Base-by-base conservation (phyloP, 1,284 basidiomycete genomes). In the Irpex sp. region DNA sequence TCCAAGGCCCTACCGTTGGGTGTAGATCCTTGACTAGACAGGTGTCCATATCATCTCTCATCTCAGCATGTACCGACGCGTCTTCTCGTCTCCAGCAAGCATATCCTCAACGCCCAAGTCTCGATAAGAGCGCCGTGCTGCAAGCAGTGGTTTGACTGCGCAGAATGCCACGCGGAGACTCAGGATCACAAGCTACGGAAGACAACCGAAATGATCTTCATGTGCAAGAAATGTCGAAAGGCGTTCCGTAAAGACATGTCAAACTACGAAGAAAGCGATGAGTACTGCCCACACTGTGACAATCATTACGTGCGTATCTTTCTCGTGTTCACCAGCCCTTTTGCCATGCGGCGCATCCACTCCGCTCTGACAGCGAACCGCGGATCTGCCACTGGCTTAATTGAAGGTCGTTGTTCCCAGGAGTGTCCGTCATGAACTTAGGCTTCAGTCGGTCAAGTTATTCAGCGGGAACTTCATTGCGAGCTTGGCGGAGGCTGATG, bases 211-310 rank as follows among this genome's bases (percentile, higher is more conserved):
- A 95, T 99, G 94, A 81, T 81, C 0, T 97, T 99, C 74, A 79
- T 93, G 70, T 99, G 97, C 82, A 99, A 99, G 77, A 97, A 98
- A 78, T 99, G 97, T 82, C 93, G 92, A 74, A 96, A 96, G 77
- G 95, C 94, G 1, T 98, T 99, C 76, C 79, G 97, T 65, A 98
- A 99, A 78, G 94, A 98, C 75, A 94, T 98, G 90, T 69, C 81
- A 0, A 78, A 76, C 33, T 98, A 94, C 72, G 97, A 99, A 71
- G 95, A 97, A 74, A 93, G 93, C 67, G 97, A 99, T 74, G 97
- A 99, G 78, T 98, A 90, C 75, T 99, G 97, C 74, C 97, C 97
- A 0, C 92, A 98, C 77, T 98, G 97, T 74, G 95, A 97, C 76
- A 98, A 99, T 74, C 94, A 96, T 74, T 98, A 95, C 75, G 96